A percentile compares a stretch with the other conserved stretches of the same genome.
Evolutionary conservation across 345 rosid species (phyloP).

Genomic region (Ceriops tagal): DNA sequence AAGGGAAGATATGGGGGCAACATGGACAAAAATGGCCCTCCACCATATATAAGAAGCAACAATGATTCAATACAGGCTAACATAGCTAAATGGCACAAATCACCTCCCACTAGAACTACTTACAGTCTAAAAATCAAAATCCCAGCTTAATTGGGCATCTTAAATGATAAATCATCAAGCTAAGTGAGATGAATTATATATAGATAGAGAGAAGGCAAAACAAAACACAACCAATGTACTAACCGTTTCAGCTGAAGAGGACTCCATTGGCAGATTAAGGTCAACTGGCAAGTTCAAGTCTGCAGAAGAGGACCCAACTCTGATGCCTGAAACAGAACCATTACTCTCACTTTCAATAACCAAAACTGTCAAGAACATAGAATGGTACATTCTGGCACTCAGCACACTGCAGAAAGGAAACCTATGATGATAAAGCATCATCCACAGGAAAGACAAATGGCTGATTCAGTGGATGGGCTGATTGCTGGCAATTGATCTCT

Average conservation of each 20-base stretch:
- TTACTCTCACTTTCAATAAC: constrained; percentile 40
- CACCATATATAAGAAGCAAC: no score
- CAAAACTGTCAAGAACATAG: constrained; percentile 23
- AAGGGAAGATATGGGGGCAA: no score
- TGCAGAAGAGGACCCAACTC: background rate
- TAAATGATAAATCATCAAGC: background rate
- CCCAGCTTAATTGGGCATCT: no score
- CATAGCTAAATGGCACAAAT: no score
- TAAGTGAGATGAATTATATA: background rate
- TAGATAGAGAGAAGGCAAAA: background rate
- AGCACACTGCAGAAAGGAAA: constrained; percentile 15
- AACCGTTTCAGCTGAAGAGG: constrained; percentile 26
- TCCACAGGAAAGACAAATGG: constrained; percentile 28
- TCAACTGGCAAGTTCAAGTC: constrained; percentile 17
- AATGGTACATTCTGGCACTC: constrained; percentile 25
- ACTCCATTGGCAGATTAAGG: constrained; percentile 12
- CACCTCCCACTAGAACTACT: no score
- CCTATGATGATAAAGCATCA: constrained; percentile 18
- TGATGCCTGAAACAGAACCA: constrained; percentile 48
- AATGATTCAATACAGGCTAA: no score
- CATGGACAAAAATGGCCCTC: no score
- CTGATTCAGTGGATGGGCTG: constrained; percentile 47
- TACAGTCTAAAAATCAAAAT: no score
- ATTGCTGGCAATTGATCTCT: constrained; percentile 38
- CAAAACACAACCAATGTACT: constrained; percentile 2